Percentiles rank a stretch among this genome's conserved stretches.
Conservation (phyloP, 495 filamentous ascomycete species). For the Penicillium tannophilum region DNA sequence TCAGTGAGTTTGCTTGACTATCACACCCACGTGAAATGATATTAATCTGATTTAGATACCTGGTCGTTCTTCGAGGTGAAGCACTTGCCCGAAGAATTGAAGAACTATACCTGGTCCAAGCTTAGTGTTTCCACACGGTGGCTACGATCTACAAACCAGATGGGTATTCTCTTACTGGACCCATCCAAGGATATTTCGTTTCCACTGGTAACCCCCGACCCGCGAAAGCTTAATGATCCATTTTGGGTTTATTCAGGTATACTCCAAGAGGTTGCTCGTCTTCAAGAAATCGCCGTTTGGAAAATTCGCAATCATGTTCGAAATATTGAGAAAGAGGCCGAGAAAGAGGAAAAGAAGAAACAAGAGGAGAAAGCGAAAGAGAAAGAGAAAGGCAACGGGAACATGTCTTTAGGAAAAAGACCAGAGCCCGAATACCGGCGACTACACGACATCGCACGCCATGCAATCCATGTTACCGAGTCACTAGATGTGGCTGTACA, state of each 20-base stretch:
- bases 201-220: neutral
- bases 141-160: conserved; percentile 19
- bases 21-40: neutral
- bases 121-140: conserved; percentile 17
- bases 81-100: neutral
- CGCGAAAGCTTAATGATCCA: conserved; percentile 14
- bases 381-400: neutral
- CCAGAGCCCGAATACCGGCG: conserved; percentile 36
- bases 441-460: conserved; percentile 51
- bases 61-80: conserved; percentile 22
- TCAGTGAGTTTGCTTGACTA: conserved; percentile 13
- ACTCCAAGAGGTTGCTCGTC: conserved; percentile 15
- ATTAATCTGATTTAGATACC: conserved; percentile 12
- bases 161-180: conserved; percentile 38
- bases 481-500: conserved; percentile 40
- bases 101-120: conserved; percentile 14
- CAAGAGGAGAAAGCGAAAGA: neutral
- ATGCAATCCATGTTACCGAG: conserved; percentile 51
- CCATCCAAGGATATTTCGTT: conserved; percentile 4
- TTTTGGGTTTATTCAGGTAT: conserved; percentile 26
- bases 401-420: neutral
- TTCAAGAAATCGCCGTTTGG: conserved; percentile 32
- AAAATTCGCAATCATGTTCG: conserved; percentile 27
- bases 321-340: conserved; percentile 19
- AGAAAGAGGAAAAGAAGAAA: neutral